Base-by-base conservation (phyloP, 768 basidiomycete species). In the Scleroderma citrinum region DNA sequence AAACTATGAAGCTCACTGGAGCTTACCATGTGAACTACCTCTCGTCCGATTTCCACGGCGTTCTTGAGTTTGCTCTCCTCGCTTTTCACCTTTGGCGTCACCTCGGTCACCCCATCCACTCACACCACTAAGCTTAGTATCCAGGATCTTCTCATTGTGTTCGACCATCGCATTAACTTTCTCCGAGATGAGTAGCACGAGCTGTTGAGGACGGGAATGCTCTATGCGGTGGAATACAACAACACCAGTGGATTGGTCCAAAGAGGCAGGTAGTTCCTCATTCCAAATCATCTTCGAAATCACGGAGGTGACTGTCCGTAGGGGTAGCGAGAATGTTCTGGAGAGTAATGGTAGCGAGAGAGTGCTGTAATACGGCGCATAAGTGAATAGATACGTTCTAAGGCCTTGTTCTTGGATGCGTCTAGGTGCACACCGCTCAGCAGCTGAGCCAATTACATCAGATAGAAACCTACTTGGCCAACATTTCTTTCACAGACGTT, bases 271-370 rank as follows among this genome's bases (percentile, higher is more conserved):
- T 11, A 99, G 74, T 62, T 97, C 93, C 60, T 97, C 96, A 60
- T 78, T 92, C 92, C 94, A 97, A 59, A 98, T 96, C 96, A 99
- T 97, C 69, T 93, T 91, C 23, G 91, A 94, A 35, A 97, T 88
- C 56, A 96, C 82, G 21, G 63, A 66, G 1, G 86, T 92, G 4
- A 97, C 91, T 4, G 83, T 72, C 36, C 86, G 80, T 43, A 85
- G 68, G 3, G 94, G 79, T 26, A 98, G 74, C 8, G 83, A 84
- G 72, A 98, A 97, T 1, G 92, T 94, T 41, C 81, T 77, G 10
- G 94, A 85, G 30, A 99, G 81, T 45, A 94, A 78, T 0, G 83
- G 78, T 39, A 99, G 77, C 1, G 96, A 97, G 32, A 97, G 76
- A 12, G 92, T 89, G 61, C 79, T 84, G 73, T 99, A 98, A 69